Evolutionary conservation across 345 rosid species (phyloP), one percentile per base, ranked within the genome.

Genomic region (Microcos paniculata): DNA sequence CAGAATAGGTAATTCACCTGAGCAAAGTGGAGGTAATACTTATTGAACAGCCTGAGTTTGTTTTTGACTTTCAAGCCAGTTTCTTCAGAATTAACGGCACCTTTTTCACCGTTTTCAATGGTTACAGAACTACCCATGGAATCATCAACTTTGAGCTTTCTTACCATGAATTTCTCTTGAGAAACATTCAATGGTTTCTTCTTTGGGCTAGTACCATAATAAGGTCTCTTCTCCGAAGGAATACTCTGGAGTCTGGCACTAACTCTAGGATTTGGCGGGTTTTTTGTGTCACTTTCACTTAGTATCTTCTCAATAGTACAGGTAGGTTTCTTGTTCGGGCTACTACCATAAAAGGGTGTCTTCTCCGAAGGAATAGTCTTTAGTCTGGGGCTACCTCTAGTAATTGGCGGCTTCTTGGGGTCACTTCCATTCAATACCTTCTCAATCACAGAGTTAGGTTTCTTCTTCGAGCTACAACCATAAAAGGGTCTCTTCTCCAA

Each of bases 21-120:
- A 62, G 52, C 19, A 31, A 6, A 70, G 15, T 10, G 64, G 46
- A 75, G 78, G 49, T 18, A 52, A 52, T 74, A 77, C 66, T 68
- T 49, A 74, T 75, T 69, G 72, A 61, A 43, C 51, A 69, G 61
- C 72, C 76, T 70, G 26, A 69, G 68, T 21, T 18, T 70, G 52
- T 74, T 55, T 61, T 38, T 74, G 75, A 79, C 42, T 55, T 14
- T 64, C 75, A 69, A 14, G 31, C 19, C 53, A 28, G 46, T 52
- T 45, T 73, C 67, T 19, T 51, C 61, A 57, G 62, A 52, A 67
- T 66, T 45, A 38, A 53, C 35, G 14, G 48, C 43, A 21, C 73
- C 63, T 45, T 43, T 33, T 30, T 35, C 64, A 53, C 33, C 53
- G 15, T 56, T 71, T 71, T 56, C 74, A 62, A n/a, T 3, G 2